Evolutionary conservation across 192 early-diverging fungal genomes (phyloP).

Genomic region (Coemansia sp.): DNA sequence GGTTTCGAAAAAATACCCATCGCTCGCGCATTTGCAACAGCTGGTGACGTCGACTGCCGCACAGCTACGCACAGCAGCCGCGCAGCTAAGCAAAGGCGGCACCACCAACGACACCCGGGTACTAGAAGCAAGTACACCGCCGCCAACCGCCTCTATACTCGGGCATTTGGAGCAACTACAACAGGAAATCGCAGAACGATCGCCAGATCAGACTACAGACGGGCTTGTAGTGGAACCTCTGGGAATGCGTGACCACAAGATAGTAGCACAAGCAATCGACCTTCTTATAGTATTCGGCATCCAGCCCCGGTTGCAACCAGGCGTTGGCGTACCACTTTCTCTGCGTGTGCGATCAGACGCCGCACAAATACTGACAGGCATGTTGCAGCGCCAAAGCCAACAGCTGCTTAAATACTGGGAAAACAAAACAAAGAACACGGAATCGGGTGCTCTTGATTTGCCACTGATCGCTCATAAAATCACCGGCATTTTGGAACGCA

Average conservation of each 20-base stretch:
- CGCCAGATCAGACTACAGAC: not conserved
- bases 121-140: conserved; percentile 7
- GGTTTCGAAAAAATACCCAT: conserved; percentile 6
- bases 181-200: conserved; percentile 4
- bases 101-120: conserved; percentile 23
- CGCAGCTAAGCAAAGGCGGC: conserved; percentile 45
- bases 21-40: conserved; percentile 18
- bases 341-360: conserved; percentile 61
- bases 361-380: conserved; percentile 17
- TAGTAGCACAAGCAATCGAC: conserved; percentile 40
- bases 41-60: conserved; percentile 9
- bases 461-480: conserved; percentile 11
- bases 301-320: conserved; percentile 65
- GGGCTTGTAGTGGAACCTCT: conserved; percentile 13
- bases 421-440: not conserved
- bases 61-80: conserved; percentile 17
- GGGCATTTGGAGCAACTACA: conserved; percentile 18
- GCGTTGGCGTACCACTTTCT: conserved; percentile 68
- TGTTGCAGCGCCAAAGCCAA: conserved; percentile 11
- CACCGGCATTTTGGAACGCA: conserved; percentile 14
- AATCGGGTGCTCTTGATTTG: conserved; percentile 1
- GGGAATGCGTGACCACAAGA: conserved; percentile 41
- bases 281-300: conserved; percentile 50
- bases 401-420: not conserved
- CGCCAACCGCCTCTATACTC: conserved; percentile 20